Evolutionary conservation across 305 asterid genomes (phyloP).

Genomic region (Solanum hybrid): DNA sequence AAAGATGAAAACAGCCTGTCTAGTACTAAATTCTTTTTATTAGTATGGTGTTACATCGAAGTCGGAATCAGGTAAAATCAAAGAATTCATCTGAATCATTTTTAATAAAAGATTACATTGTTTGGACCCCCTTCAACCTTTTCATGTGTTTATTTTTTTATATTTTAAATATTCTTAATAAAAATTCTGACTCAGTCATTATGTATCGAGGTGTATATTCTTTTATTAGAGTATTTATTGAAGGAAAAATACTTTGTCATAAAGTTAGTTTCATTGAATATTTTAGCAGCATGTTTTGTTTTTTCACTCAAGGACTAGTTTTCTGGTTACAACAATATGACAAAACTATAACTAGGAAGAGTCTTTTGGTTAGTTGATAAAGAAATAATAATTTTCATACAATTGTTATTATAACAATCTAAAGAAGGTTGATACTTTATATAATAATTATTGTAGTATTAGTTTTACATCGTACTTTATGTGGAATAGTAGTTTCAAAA

Average conservation of each 20-base stretch:
- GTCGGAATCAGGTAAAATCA: neutral
- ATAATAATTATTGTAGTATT: too few relatives aligned
- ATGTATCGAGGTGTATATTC: neutral
- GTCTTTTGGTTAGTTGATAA: neutral
- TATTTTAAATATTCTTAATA: rapidly evolving
- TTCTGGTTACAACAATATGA: neutral
- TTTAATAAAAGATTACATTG: too few relatives aligned
- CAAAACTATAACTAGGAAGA: neutral
- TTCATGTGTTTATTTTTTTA: rapidly evolving
- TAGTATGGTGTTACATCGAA: neutral
- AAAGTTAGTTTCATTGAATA: neutral
- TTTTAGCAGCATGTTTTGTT: neutral
- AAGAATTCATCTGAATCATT: rapidly evolving
- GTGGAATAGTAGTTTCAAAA: neutral
- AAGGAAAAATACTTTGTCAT: neutral
- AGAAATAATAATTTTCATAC: neutral
- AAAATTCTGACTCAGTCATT: neutral
- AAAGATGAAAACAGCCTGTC: conserved; percentile 17
- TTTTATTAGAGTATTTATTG: neutral
- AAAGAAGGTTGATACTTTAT: neutral
- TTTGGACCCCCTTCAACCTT: rapidly evolving
- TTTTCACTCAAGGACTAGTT: neutral
- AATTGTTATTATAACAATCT: neutral
- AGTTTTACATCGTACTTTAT: neutral
- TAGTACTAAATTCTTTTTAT: neutral